These are phyloP conservation scores for Beauveria rudraprayagi DNA, from an alignment of 2,329 filamentous ascomycete species.

Conservation along the genomic window DNA sequence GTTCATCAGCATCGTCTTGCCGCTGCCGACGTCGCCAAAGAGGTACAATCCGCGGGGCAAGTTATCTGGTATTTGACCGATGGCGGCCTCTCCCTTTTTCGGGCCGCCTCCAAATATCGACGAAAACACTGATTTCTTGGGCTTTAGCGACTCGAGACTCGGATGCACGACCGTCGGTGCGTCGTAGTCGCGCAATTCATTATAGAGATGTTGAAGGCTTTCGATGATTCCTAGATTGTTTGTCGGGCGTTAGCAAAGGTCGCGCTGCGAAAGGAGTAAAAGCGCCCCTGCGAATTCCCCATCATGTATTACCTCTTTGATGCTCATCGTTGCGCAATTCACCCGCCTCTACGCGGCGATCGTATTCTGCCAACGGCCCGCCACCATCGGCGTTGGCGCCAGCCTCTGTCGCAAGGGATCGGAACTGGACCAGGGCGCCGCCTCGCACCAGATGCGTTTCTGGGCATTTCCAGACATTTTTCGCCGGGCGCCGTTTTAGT, in stretches of 20 bases:
- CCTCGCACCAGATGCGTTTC: not conserved
- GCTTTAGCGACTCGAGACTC: conserved; percentile 60
- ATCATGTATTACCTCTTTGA: conserved; percentile 60
- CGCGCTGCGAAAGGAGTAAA: not conserved
- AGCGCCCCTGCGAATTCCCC: too few species aligned
- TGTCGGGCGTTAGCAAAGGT: not conserved
- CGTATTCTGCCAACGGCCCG: conserved; percentile 84
- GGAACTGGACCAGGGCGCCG: conserved; percentile 13
- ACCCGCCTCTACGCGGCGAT: conserved; percentile 66
- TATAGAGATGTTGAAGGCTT: conserved; percentile 79
- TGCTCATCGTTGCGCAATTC: conserved; percentile 79
- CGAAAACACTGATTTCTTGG: conserved; percentile 45
- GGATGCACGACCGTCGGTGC: conserved; percentile 71
- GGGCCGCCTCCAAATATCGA: conserved; percentile 53
- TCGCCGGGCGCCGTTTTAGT: conserved; percentile 8
- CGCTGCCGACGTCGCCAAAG: conserved; percentile 91
- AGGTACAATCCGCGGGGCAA: conserved; percentile 88
- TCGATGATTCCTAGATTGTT: conserved; percentile 65
- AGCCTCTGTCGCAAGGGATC: conserved; percentile 23
- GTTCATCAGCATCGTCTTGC: conserved; percentile 99
- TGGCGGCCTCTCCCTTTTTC: conserved; percentile 27
- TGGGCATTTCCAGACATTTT: not conserved
- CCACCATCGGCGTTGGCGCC: conserved; percentile 24
- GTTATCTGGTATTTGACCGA: conserved; percentile 55
- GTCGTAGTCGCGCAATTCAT: conserved; percentile 67